Percentiles rank a stretch among this genome's conserved stretches.
These are phyloP conservation scores for Kandelia obovata DNA, from an alignment of 345 rosid species.

Conservation along the genomic window DNA sequence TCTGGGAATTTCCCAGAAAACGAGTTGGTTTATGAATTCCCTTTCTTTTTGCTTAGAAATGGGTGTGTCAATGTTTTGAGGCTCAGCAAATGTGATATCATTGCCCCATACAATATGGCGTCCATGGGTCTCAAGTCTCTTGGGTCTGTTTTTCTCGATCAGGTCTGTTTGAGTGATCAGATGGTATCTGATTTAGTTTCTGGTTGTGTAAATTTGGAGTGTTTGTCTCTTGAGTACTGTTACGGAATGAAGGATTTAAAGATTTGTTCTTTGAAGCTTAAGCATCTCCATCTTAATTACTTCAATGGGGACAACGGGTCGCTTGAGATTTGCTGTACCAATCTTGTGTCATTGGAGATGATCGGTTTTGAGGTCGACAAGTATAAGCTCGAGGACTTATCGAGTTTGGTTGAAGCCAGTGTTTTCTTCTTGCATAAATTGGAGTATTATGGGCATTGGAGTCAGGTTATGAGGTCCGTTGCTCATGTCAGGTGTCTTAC, in stretches of 20 bases:
- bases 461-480: constrained; percentile 6
- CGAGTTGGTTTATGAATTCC: neutral
- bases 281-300: neutral
- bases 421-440: constrained; percentile 12
- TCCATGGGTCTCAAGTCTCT: neutral
- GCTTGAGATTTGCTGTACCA: constrained; percentile 2
- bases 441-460: constrained; percentile 4
- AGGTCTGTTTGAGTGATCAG: neutral
- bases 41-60: constrained; percentile 2
- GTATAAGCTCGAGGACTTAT: constrained; percentile 1
- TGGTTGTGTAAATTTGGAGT: constrained; percentile 5
- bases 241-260: constrained; percentile 3
- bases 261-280: constrained; percentile 1
- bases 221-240: constrained; percentile 3
- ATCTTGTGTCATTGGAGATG: constrained; percentile 9
- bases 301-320: neutral
- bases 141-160: neutral
- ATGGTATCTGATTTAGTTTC: neutral
- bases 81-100: constrained; percentile 4
- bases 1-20: neutral
- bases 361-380: constrained; percentile 2
- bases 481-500: constrained; percentile 1
- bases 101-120: neutral
- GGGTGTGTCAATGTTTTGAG: constrained; percentile 3
- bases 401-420: neutral